Conservation (phyloP, 2,329 filamentous ascomycete genomes). For the Alternaria novae-zelandiae region DNA sequence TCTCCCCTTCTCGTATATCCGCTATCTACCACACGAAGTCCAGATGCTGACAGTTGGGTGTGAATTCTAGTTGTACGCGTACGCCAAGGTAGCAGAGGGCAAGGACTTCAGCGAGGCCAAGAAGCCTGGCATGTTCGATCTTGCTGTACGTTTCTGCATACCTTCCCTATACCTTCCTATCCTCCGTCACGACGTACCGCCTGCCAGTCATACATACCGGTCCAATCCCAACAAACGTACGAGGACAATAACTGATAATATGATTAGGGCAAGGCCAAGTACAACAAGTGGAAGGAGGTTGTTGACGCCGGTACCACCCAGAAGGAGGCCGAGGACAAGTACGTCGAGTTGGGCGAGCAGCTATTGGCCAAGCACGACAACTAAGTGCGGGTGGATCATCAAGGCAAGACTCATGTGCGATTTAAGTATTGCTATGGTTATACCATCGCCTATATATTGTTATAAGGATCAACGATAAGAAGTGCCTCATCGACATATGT, state of each 20-base stretch:
- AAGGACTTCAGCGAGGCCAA: slow-evolving; percentile 51
- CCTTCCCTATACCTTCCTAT: not conserved
- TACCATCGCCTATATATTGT: not conserved
- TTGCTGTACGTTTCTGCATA: slow-evolving; percentile 62
- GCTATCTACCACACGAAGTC: not conserved
- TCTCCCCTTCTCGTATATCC: not conserved
- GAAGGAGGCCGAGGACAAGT: slow-evolving; percentile 75
- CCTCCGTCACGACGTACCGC: not conserved
- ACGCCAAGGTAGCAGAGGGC: slow-evolving; percentile 52
- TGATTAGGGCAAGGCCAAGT: slow-evolving; percentile 77
- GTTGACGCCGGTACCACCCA: slow-evolving; percentile 68
- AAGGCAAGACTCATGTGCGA: not conserved
- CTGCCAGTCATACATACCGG: not conserved
- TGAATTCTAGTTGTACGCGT: slow-evolving; percentile 56
- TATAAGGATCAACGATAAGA: not conserved
- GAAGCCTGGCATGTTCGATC: slow-evolving; percentile 71
- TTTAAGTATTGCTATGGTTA: slow-evolving; percentile 36
- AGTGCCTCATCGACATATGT: not conserved
- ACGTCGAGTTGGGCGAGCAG: slow-evolving; percentile 74
- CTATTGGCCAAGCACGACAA: slow-evolving; percentile 74
- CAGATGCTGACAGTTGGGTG: not conserved
- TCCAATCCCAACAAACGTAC: not conserved
- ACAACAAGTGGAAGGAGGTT: slow-evolving; percentile 75
- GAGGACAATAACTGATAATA: slow-evolving; percentile 1
- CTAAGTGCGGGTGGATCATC: slow-evolving; percentile 35